These are phyloP conservation scores for Teratosphaeria pseudoeucalypti DNA, from an alignment of 2,329 filamentous ascomycete species.

Conservation along the genomic window DNA sequence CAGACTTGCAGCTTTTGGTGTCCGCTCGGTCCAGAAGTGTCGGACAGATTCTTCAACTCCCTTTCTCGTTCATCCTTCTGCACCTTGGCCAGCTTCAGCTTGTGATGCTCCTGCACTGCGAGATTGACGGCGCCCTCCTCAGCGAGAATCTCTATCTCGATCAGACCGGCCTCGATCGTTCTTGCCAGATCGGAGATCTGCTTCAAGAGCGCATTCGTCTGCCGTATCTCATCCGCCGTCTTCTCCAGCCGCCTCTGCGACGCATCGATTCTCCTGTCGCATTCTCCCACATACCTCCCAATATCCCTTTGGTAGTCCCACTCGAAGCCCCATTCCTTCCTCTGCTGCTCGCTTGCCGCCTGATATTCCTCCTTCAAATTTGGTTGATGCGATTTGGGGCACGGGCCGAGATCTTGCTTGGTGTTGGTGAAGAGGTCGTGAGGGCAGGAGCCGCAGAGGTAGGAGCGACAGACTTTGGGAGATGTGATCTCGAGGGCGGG, in stretches of 20 bases:
- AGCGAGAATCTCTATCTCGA: constrained; percentile 77
- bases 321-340: constrained; percentile 76
- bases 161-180: constrained; percentile 69
- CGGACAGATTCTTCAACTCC: constrained; percentile 80
- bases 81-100: constrained; percentile 67
- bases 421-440: constrained; percentile 99
- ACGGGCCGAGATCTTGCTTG: constrained; percentile 89
- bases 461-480: constrained; percentile 88
- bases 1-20: constrained; percentile 98
- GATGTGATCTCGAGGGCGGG: constrained; percentile 82
- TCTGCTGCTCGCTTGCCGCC: constrained; percentile 57
- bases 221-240: constrained; percentile 88
- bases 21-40: constrained; percentile 84
- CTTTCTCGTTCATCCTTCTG: constrained; percentile 75
- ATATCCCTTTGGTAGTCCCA: constrained; percentile 96
- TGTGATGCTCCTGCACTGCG: constrained; percentile 80
- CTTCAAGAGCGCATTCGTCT: constrained; percentile 84
- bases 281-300: constrained; percentile 93
- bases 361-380: constrained; percentile 84
- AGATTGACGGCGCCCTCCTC: constrained; percentile 70
- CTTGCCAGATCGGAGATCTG: constrained; percentile 69
- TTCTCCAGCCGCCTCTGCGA: constrained; percentile 89
- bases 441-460: constrained; percentile 84
- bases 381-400: constrained; percentile 80
- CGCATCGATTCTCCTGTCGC: constrained; percentile 83